These are phyloP conservation scores for Diplosphaera chodatii DNA, from an alignment of 139 green algal species.

Conservation along the genomic window DNA sequence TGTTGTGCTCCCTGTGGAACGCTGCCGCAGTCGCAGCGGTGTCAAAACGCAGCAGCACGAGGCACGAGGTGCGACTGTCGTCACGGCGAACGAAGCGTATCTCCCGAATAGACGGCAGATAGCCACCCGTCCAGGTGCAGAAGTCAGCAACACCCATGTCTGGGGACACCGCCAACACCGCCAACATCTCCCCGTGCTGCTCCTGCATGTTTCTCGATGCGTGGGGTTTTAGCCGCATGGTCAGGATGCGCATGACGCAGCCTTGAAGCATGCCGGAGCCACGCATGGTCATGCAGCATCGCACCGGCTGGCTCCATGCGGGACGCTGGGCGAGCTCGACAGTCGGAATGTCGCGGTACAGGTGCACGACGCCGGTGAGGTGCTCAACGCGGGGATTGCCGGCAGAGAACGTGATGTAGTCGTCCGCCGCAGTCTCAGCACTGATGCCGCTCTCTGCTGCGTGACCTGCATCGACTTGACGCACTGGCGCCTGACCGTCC, in stretches of 20 bases:
- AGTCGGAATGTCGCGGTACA: slow-evolving; percentile 57
- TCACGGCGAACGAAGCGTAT: slow-evolving; percentile 78
- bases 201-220: too few relatives aligned
- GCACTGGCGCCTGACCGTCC: neutral
- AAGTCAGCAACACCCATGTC: slow-evolving; percentile 89
- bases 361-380: slow-evolving; percentile 74
- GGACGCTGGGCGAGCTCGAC: neutral
- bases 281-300: too few relatives aligned
- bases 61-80: slow-evolving; percentile 46
- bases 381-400: slow-evolving; percentile 89
- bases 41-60: slow-evolving; percentile 82
- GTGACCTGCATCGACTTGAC: too few relatives aligned
- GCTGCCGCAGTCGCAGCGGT: slow-evolving; percentile 50
- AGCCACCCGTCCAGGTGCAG: slow-evolving; percentile 77
- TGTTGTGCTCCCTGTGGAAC: slow-evolving; percentile 80
- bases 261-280: too few relatives aligned
- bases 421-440: neutral
- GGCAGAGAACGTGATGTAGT: slow-evolving; percentile 48
- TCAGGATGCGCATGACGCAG: neutral
- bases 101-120: slow-evolving; percentile 50
- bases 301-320: neutral
- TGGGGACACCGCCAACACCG: slow-evolving; percentile 75
- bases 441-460: too few relatives aligned
- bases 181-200: slow-evolving; percentile 43
- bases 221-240: too few relatives aligned